Base-by-base conservation (phyloP, 2,329 filamentous ascomycete genomes). In the Aspergillus pseudoglaucus region DNA sequence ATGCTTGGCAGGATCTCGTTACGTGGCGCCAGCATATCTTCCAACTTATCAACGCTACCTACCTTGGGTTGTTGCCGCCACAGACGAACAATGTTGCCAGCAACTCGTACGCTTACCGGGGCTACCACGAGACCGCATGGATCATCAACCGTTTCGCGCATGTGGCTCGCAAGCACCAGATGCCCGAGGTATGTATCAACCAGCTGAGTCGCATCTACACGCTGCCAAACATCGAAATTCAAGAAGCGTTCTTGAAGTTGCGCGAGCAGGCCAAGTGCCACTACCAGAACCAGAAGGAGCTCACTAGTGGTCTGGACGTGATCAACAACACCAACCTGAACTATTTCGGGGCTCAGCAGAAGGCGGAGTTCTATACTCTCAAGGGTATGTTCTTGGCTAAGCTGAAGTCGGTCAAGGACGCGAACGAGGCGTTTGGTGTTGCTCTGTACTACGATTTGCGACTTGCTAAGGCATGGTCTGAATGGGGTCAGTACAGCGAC, bases 291-390 rank as follows among this genome's bases (percentile, higher is more conserved):
- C 84, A 86, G 0, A 85, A 88, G 33, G 93, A 98, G 70, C 81
- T 99, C 46, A 91, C 84, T 46, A 95, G 84, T 63, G 93, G 93
- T 1, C 68, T 99, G 55, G 93, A 99, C 63, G 93, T 99, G 2
- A 99, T 99, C 67, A 98, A 98, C 70, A 99, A 98, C 59, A 99
- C 93, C 32, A 98, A 99, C 60, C 81, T 99, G 48, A 96, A 95
- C 68, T 98, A 98, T 74, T 98, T 98, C 68, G 94, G 90, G 52
- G 81, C 86, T 3, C 86, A 90, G 61, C 93, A 98, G 67, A 98
- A 98, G 71, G 93, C 93, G 7, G 93, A 98, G 67, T 98, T 98
- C 71, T 98, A 96, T 75, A 98, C 93, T 0, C 80, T 98, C 46
- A 98, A 98, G 78, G 93, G 93, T 52, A 98, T 98, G 93, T 98